Evolutionary conservation across 495 filamentous ascomycete genomes (phyloP).

Genomic region (Glarea lozoyensis): DNA sequence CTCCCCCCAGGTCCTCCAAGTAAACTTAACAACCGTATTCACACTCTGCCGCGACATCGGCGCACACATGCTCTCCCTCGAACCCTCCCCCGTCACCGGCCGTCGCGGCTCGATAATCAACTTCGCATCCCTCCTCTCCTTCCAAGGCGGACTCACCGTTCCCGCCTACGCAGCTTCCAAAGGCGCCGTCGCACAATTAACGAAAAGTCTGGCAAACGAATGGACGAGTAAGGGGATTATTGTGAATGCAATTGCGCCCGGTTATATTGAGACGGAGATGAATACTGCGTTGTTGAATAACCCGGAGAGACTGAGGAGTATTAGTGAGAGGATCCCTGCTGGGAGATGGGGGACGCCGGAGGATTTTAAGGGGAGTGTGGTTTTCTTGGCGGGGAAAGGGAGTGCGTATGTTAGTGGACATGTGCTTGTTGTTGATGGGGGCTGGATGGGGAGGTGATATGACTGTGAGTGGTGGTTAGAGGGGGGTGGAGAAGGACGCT

Average conservation of each 20-base stretch:
- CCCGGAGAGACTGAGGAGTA: constrained; percentile 54
- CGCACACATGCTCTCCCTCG: constrained; percentile 65
- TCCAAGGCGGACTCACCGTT: constrained; percentile 86
- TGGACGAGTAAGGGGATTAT: constrained; percentile 73
- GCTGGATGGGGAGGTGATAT: constrained; percentile 90
- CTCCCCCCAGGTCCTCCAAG: constrained; percentile 55
- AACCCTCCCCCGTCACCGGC: constrained; percentile 40
- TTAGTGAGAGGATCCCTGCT: constrained; percentile 75
- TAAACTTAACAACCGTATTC: constrained; percentile 80
- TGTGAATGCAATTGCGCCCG: constrained; percentile 72
- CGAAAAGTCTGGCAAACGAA: constrained; percentile 81
- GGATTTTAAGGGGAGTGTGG: constrained; percentile 78
- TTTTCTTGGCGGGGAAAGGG: constrained; percentile 69
- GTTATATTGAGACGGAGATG: constrained; percentile 89
- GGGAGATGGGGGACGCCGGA: constrained; percentile 81
- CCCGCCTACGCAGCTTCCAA: constrained; percentile 88
- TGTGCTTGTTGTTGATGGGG: constrained; percentile 76
- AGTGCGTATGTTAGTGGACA: constrained; percentile 79
- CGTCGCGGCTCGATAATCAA: constrained; percentile 77
- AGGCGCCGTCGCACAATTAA: constrained; percentile 77
- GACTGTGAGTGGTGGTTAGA: too few relatives aligned
- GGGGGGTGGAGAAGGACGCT: too few relatives aligned
- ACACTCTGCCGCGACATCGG: constrained; percentile 75
- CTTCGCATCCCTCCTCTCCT: constrained; percentile 72
- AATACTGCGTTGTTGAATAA: constrained; percentile 76